Evolutionary conservation across 208 protist genomes (phyloP), one percentile per base, ranked within the genome.

Genomic region (Leishmania martiniquensis): DNA sequence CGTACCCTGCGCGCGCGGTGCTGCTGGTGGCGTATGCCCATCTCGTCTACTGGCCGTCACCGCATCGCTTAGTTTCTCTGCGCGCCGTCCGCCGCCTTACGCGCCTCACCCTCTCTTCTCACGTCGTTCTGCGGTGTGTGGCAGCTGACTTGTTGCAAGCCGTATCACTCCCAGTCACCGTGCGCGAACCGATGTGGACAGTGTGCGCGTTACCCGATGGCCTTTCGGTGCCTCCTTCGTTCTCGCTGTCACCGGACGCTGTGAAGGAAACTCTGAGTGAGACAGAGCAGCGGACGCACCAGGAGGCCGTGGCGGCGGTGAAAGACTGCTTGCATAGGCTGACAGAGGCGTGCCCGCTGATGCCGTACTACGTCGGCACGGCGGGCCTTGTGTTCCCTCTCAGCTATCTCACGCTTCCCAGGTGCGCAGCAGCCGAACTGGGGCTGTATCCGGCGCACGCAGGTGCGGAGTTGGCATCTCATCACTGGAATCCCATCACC

Each of bases 41-140:
- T 9, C 59, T 52, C 9, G 54, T 86, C 29, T 78, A 76, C 51
- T 79, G 68, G 67, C 82, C 82, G 7, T 79, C 76, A 1, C 51
- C 69, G 71, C 51, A 55, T 44, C 52, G 34, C 75, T 78, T 32
- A 55, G n/a, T 81, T 2, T 69, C 76, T 7, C 71, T 75, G 13
- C 59, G 54, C 20, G 66, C 59, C 4, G 42, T 85, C 20, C 76
- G 55, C 0, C 34, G 47, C 39, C 76, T 85, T 15, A 49, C 75
- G n/a, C 74, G 75, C 4, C 25, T 83, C 13, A 65, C 74, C 9
- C 20, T 51, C 12, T 60, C 55, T 13, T 59, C 52, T 17, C 74
- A 83, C 51, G 69, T 83, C 0, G 57, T 65, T 42, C 51, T 83
- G 57, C 79, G 79, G 7, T 78, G 66, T 2, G 55, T 71, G 22